A percentile compares a stretch with the other conserved stretches of the same genome.
These are phyloP conservation scores for Blastocystis sp. DNA, from an alignment of 352 stramenopile genomes.

Conservation along the genomic window DNA sequence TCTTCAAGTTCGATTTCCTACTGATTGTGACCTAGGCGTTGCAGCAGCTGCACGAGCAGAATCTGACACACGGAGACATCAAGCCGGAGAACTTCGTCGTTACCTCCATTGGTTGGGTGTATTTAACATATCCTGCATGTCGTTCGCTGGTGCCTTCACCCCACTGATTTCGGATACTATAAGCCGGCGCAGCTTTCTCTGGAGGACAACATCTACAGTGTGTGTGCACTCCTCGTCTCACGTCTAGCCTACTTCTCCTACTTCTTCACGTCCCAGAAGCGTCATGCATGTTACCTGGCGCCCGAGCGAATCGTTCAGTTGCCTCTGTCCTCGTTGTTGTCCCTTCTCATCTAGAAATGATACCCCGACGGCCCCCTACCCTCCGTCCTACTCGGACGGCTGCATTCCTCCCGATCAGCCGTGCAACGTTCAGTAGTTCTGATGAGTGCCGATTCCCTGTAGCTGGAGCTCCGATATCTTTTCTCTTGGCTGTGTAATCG, in stretches of 20 bases:
- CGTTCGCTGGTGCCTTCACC: conserved; percentile 85
- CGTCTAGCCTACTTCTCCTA: conserved; percentile 65
- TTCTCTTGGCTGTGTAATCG: conserved; percentile 91
- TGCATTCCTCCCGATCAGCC: conserved; percentile 15
- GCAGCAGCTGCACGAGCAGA: conserved; percentile 82
- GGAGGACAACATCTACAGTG: conserved; percentile 53
- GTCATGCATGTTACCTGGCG: conserved; percentile 87
- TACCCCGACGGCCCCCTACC: background rate
- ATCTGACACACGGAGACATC: conserved; percentile 90
- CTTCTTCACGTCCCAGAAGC: conserved; percentile 66
- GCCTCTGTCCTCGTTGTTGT: background rate
- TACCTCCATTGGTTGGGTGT: conserved; percentile 92
- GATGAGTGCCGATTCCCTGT: background rate
- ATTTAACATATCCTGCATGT: conserved; percentile 90
- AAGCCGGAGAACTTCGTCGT: conserved; percentile 95
- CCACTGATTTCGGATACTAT: conserved; percentile 64
- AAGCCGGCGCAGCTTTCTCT: conserved; percentile 35
- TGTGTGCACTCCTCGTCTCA: background rate
- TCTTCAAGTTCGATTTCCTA: background rate
- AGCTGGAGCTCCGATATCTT: conserved; percentile 81
- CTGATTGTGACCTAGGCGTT: conserved; percentile 73
- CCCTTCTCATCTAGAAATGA: background rate
- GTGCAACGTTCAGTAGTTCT: background rate
- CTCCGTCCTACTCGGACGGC: background rate
- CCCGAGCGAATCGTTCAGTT: conserved; percentile 82